These are phyloP conservation scores for Cryptosporidium bovis DNA, from an alignment of 169 alveolate genomes.

Conservation along the genomic window DNA sequence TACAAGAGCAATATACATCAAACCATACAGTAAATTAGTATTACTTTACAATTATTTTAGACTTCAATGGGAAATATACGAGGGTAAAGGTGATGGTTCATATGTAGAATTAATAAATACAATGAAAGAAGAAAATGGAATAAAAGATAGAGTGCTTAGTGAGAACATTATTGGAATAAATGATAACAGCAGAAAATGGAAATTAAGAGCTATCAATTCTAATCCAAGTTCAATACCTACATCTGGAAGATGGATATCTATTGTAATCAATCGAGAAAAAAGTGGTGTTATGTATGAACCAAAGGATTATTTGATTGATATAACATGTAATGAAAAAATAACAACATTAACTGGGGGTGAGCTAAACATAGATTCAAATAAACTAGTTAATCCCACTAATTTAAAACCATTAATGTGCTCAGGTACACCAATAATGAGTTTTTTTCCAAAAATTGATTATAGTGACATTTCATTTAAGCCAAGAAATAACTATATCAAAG, in stretches of 20 bases:
- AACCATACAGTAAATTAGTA: constrained; percentile 57
- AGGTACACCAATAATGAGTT: constrained; percentile 38
- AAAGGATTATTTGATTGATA: constrained; percentile 22
- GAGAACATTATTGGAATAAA: constrained; percentile 2
- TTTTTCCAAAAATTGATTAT: constrained; percentile 15
- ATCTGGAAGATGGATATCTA: constrained; percentile 51
- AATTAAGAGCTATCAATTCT: constrained; percentile 34
- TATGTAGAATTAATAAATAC: constrained; percentile 1
- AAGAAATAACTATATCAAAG: constrained; percentile 5
- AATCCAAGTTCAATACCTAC: constrained; percentile 51
- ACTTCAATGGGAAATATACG: constrained; percentile 68
- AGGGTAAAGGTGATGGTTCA: constrained; percentile 29
- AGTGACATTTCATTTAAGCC: constrained; percentile 18
- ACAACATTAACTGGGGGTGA: constrained; percentile 26
- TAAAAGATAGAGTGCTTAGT: constrained; percentile 38
- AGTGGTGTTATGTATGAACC: neutral
- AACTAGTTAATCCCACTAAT: constrained; percentile 2
- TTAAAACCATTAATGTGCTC: constrained; percentile 28
- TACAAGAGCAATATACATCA: constrained; percentile 28
- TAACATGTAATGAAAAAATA: constrained; percentile 30
- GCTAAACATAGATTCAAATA: neutral
- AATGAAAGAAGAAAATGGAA: constrained; percentile 20
- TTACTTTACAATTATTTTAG: constrained; percentile 32
- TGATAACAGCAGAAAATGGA: constrained; percentile 28
- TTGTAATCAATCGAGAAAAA: neutral